Percentiles rank a stretch among this genome's conserved stretches.
Conservation (phyloP, 345 rosid species). For the Lumnitzera littorea region DNA sequence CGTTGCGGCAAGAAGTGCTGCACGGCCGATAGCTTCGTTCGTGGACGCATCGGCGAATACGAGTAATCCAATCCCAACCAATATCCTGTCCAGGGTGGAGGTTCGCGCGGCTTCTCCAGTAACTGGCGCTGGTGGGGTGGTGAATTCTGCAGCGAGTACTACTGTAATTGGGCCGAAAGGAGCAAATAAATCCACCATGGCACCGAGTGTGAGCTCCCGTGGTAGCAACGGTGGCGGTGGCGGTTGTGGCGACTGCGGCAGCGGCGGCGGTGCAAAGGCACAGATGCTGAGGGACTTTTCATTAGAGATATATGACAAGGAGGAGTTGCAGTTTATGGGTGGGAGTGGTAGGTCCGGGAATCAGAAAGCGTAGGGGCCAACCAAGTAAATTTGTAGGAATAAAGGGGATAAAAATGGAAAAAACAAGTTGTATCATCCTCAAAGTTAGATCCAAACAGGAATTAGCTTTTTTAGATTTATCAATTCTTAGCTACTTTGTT, state of each 20-base stretch:
- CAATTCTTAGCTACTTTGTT: too few relatives aligned
- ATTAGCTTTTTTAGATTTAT: too few relatives aligned
- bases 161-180: conserved; percentile 27
- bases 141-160: conserved; percentile 16
- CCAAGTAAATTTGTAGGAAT: too few relatives aligned
- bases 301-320: conserved; percentile 32
- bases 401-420: too few relatives aligned
- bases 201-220: conserved; percentile 29
- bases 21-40: conserved; percentile 29
- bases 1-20: conserved; percentile 17
- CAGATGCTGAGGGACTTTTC: conserved; percentile 35
- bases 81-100: conserved; percentile 8
- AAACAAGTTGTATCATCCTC: too few relatives aligned
- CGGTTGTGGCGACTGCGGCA: too few relatives aligned
- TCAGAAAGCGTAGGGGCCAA: too few relatives aligned
- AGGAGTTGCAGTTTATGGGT: conserved; percentile 36
- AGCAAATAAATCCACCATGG: conserved; percentile 37
- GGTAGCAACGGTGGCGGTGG: background rate
- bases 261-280: conserved; percentile 18
- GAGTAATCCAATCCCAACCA: background rate
- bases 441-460: too few relatives aligned
- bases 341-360: too few relatives aligned
- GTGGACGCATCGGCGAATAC: conserved; percentile 1
- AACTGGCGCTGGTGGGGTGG: conserved; percentile 2
- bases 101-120: conserved; percentile 10